These are phyloP conservation scores for Pseudopyricularia cyperi DNA, from an alignment of 2,329 filamentous ascomycete genomes.

Conservation along the genomic window DNA sequence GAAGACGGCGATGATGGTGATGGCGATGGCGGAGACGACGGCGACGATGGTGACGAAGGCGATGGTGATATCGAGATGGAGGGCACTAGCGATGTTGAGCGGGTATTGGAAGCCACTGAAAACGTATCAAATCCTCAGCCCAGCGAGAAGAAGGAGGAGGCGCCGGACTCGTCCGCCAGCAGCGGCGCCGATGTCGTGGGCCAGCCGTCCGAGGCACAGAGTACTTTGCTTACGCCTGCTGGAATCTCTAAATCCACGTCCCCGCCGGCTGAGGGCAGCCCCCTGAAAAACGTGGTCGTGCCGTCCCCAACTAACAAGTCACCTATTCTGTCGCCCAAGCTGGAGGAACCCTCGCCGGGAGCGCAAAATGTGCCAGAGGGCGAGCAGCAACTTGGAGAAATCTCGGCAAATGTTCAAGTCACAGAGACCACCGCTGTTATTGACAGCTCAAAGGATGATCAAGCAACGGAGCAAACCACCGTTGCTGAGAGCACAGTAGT, in stretches of 20 bases:
- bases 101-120: background rate
- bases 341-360: background rate
- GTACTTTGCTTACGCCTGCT: background rate
- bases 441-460: background rate
- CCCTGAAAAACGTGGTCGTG: constrained; percentile 1
- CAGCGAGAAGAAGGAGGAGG: background rate
- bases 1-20: constrained; percentile 2
- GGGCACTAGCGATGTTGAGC: background rate
- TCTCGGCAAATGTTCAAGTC: background rate
- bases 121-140: background rate
- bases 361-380: background rate
- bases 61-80: too few species aligned
- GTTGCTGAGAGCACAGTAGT: background rate
- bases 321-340: background rate
- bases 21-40: background rate
- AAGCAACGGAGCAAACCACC: background rate
- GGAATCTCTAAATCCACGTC: background rate
- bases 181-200: background rate
- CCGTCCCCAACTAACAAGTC: background rate
- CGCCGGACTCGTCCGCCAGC: background rate
- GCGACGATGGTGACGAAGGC: background rate
- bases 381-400: background rate
- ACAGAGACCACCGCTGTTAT: background rate
- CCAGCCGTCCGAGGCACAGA: background rate
- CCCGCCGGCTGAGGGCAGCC: constrained; percentile 1